These are phyloP conservation scores for Dalbergia oliveri DNA, from an alignment of 306 rosid genomes.

Conservation along the genomic window DNA sequence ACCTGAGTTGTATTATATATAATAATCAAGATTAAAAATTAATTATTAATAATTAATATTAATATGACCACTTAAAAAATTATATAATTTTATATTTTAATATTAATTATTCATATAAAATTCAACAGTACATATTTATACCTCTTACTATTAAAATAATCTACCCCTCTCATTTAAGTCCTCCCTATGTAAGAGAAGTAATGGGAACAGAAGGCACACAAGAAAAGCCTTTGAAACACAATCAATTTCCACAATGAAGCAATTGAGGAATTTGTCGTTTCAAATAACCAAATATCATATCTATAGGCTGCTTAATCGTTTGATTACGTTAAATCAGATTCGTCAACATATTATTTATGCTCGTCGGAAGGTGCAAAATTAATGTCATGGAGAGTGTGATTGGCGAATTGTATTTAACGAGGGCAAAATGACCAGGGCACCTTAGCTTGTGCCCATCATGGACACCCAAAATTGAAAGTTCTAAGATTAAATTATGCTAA, in stretches of 20 bases:
- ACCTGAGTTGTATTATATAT: no score
- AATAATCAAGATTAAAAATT: no score
- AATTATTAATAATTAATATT: no score
- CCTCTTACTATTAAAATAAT: no score
- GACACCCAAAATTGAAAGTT: constrained; percentile 46
- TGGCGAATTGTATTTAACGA: not conserved
- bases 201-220: no score
- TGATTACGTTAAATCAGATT: constrained; percentile 12
- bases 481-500: constrained; percentile 44
- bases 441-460: constrained; percentile 59
- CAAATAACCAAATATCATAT: not conserved
- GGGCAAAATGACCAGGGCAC: constrained; percentile 44
- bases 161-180: no score
- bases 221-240: not conserved
- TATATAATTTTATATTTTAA: no score
- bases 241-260: not conserved
- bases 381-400: constrained; percentile 31
- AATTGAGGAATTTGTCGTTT: not conserved
- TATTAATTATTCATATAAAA: no score
- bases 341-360: not conserved
- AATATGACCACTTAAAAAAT: no score
- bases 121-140: no score
- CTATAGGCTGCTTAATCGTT: not conserved
- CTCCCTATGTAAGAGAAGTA: no score
- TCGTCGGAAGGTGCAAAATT: constrained; percentile 34